Conservation (phyloP, 352 stramenopile species). For the Globisporangium perplexum region DNA sequence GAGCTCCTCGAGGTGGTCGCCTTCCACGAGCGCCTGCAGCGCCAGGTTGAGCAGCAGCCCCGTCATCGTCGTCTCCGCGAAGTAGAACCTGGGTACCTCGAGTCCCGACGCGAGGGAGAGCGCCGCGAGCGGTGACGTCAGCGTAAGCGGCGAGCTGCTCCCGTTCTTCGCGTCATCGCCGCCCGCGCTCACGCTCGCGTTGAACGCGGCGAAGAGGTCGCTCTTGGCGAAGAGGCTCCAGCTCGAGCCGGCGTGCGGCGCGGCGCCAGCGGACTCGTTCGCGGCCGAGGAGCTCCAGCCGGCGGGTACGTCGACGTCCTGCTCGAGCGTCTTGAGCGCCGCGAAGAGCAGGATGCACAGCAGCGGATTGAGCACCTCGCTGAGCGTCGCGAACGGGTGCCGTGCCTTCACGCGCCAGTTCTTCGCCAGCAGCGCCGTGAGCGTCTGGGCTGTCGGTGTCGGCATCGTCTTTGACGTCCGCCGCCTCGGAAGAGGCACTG, state of each 20-base stretch:
- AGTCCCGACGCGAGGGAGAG: constrained; percentile 29
- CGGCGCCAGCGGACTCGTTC: constrained; percentile 24
- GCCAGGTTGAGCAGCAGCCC: constrained; percentile 51
- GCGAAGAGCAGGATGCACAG: constrained; percentile 73
- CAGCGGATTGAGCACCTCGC: constrained; percentile 61
- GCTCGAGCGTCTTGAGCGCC: constrained; percentile 52
- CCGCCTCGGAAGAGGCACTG: background rate
- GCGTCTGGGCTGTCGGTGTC: background rate
- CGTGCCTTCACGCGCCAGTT: constrained; percentile 74
- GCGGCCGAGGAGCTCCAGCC: constrained; percentile 33
- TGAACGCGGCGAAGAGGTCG: constrained; percentile 14
- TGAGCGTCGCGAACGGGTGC: constrained; percentile 52
- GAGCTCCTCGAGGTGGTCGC: constrained; percentile 38
- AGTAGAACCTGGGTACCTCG: constrained; percentile 48
- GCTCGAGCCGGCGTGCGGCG: constrained; percentile 17
- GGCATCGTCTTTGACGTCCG: background rate
- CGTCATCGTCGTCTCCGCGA: constrained; percentile 58
- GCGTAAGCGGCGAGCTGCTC: background rate
- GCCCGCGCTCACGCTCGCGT: background rate
- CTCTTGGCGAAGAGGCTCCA: constrained; percentile 39
- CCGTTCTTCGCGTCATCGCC: background rate
- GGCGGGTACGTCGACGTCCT: constrained; percentile 34
- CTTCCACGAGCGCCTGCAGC: constrained; percentile 38
- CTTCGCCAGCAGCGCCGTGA: constrained; percentile 55
- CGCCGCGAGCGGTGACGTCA: background rate